Evolutionary conservation across 2,329 filamentous ascomycete species (phyloP).

Genomic region (Hyphodiscus sp.): DNA sequence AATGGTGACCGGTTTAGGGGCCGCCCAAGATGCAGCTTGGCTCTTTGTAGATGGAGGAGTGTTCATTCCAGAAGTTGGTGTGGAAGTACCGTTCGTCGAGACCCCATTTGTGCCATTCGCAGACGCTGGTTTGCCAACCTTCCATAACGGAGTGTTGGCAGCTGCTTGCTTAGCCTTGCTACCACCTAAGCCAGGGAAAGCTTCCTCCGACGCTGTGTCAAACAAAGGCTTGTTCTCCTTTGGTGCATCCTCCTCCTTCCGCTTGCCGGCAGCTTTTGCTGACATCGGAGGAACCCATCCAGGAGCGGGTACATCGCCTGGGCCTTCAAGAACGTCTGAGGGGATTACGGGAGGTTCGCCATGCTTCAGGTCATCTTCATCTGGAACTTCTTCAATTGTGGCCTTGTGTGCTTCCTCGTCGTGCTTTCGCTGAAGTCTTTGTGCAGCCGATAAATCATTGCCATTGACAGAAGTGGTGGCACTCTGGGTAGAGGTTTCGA

Average conservation of each 20-base stretch:
- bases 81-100: slow-evolving; percentile 41
- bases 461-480: slow-evolving; percentile 18
- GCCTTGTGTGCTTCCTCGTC: slow-evolving; percentile 44
- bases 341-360: slow-evolving; percentile 41
- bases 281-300: slow-evolving; percentile 45
- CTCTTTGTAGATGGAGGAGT: slow-evolving; percentile 27
- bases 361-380: slow-evolving; percentile 69
- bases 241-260: slow-evolving; percentile 47
- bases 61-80: slow-evolving; percentile 54
- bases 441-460: slow-evolving; percentile 28
- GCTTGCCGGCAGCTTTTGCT: slow-evolving; percentile 62
- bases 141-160: slow-evolving; percentile 69
- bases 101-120: slow-evolving; percentile 49
- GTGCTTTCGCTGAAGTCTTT: slow-evolving; percentile 61
- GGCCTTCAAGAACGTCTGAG: slow-evolving; percentile 30
- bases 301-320: slow-evolving; percentile 38
- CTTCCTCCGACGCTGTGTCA: slow-evolving; percentile 82
- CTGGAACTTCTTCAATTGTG: slow-evolving; percentile 73
- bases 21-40: slow-evolving; percentile 10
- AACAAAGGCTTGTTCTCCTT: slow-evolving; percentile 41
- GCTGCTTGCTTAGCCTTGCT: slow-evolving; percentile 53
- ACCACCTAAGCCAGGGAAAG: slow-evolving; percentile 85
- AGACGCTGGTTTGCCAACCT: slow-evolving; percentile 41
- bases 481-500: slow-evolving; percentile 12
- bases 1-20: slow-evolving; percentile 65